Base-by-base conservation (phyloP, 2,329 filamentous ascomycete genomes). In the Fusarium brachygibbosum region DNA sequence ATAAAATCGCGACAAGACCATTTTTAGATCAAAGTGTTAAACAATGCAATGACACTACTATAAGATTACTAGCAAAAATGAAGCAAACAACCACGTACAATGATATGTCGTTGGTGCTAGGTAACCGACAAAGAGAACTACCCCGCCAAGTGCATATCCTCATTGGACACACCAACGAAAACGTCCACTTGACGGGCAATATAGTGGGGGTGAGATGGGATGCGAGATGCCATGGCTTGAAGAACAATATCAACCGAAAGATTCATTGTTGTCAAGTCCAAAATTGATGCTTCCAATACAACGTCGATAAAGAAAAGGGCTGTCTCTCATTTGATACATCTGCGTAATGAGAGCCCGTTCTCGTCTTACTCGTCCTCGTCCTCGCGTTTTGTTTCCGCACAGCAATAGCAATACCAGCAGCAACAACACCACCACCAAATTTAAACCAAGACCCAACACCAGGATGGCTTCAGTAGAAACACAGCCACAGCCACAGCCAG, bases 371-470 rank as follows among this genome's bases (percentile, higher is more conserved):
- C 74, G 74, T 52, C 67, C 51, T 60, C 78, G 76, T 48, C 72
- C 76, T 40, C 76, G 74, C 72, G 74, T 79, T 62, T 58, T 79
- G 62, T 80, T 80, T 65, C 70, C 70, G 54, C 75, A 68, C 57
- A 69, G 51, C 35, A 67, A 44, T 42, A 74, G 14, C 59, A 61
- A 14, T 35, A 57, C 16, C 52, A 63, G 44, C 34, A 63, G 49
- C 29, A 55, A 21, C 63, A 25, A 25, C 23, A 25, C 23, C 23
- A 58, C 49, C 56, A 58, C 40, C 53, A 66, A 29, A 50, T 37
- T 42, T 46, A 64, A 50, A 45, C 69, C 38, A 42, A 63, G 25
- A 54, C 37, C 42, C 51, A 64, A 50, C 51, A 66, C 32, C 38
- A 62, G 35, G 46, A 58, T 60, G 55, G 35, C 70, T 42, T 59